Conservation (phyloP, 768 basidiomycete genomes). For the Floccularia luteovirens region DNA sequence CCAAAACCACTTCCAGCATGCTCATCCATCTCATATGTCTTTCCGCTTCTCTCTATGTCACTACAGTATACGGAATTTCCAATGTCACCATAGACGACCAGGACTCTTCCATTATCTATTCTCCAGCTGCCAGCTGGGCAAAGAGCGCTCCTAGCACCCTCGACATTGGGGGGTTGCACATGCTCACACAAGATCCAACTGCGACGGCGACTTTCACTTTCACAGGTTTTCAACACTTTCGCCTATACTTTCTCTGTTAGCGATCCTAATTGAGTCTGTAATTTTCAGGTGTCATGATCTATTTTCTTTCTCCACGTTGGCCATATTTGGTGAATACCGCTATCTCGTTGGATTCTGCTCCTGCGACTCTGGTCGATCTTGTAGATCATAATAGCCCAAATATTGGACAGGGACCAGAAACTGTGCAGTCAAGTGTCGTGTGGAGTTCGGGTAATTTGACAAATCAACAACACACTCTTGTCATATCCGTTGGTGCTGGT, state of each 20-base stretch:
- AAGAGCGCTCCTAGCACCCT: slow-evolving; percentile 19
- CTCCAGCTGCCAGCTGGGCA: slow-evolving; percentile 21
- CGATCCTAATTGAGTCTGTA: slow-evolving; percentile 15
- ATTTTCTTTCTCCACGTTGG: slow-evolving; percentile 36
- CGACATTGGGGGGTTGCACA: slow-evolving; percentile 24
- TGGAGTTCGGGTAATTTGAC: slow-evolving; percentile 26
- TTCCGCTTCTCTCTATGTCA: not conserved
- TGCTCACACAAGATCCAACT: slow-evolving; percentile 20
- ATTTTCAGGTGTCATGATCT: slow-evolving; percentile 33
- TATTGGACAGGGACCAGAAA: slow-evolving; percentile 24
- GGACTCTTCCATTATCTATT: slow-evolving; percentile 20
- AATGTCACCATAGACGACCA: slow-evolving; percentile 27
- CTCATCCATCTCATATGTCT: slow-evolving; percentile 9
- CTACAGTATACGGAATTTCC: slow-evolving; percentile 11
- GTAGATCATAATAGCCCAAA: slow-evolving; percentile 25
- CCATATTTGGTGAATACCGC: slow-evolving; percentile 35
- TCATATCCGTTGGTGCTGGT: slow-evolving; percentile 27
- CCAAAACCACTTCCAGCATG: not conserved
- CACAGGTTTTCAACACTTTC: slow-evolving; percentile 5
- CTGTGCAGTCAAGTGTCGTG: slow-evolving; percentile 25
- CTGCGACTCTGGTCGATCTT: slow-evolving; percentile 24
- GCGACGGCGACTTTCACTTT: slow-evolving; percentile 35
- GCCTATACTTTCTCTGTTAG: not conserved
- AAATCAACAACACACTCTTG: slow-evolving; percentile 25
- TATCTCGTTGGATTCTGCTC: slow-evolving; percentile 28